Percentiles rank a stretch among this genome's conserved stretches.
phyloP scores from a whole-genome alignment of 768 basidiomycete genomes.

The Bullera alba region DNA sequence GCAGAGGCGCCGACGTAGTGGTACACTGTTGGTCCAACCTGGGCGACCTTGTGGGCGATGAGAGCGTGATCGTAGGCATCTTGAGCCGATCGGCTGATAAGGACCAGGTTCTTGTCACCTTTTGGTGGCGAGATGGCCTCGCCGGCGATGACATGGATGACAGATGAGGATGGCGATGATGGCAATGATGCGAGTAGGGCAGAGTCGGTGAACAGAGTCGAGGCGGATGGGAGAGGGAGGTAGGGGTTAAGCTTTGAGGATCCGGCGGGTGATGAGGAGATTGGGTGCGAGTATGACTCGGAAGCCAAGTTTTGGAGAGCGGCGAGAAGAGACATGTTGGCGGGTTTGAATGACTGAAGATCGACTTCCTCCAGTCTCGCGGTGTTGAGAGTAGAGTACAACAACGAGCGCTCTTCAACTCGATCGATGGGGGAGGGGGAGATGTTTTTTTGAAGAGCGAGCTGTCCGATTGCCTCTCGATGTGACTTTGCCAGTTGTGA shows the following conservation, averaged over 20 bases:
- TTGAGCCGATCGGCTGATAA: constrained; percentile 69
- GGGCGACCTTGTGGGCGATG: constrained; percentile 73
- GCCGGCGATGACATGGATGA: constrained; percentile 32
- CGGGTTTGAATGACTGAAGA: not conserved
- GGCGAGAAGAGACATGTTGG: constrained; percentile 16
- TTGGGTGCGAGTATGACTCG: constrained; percentile 33
- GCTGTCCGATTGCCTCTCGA: too few relatives aligned
- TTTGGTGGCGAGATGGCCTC: constrained; percentile 21
- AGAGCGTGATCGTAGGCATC: constrained; percentile 86
- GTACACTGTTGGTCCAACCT: constrained; percentile 68
- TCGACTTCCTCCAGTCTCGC: too few relatives aligned
- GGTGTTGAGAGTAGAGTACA: too few relatives aligned
- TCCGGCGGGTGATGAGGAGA: constrained; percentile 16
- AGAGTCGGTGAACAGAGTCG: constrained; percentile 36
- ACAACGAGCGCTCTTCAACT: too few relatives aligned
- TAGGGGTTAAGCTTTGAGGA: constrained; percentile 36
- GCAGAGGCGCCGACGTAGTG: constrained; percentile 62
- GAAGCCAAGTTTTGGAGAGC: constrained; percentile 29
- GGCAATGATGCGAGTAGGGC: constrained; percentile 32
- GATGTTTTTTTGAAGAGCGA: too few relatives aligned
- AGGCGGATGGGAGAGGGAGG: constrained; percentile 26
- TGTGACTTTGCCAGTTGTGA: too few relatives aligned
- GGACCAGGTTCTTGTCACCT: constrained; percentile 52
- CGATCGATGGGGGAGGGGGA: too few relatives aligned
- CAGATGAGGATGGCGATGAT: constrained; percentile 11